phyloP scores from a whole-genome alignment of 257 asterid species.

The Solanum sejunctum region DNA sequence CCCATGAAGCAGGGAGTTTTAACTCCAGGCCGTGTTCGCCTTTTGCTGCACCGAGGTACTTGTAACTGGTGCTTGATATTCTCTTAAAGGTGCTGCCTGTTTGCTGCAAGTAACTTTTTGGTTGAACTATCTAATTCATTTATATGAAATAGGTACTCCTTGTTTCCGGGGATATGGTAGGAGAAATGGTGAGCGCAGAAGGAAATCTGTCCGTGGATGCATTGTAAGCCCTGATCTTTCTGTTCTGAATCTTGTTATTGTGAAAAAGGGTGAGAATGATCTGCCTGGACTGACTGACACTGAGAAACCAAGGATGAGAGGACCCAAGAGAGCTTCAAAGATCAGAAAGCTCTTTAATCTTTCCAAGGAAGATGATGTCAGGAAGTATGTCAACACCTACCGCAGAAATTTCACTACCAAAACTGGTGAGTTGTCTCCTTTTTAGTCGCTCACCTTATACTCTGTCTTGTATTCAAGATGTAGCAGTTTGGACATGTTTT shows the following conservation, averaged over 20 bases:
- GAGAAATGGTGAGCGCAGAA: slow-evolving; percentile 3
- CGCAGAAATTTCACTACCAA: background rate
- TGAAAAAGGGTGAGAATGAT: slow-evolving; percentile 1
- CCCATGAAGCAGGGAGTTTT: slow-evolving; percentile 2
- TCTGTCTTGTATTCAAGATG: background rate
- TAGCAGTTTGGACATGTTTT: background rate
- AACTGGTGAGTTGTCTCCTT: background rate
- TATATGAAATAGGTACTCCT: background rate
- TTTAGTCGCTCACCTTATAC: background rate
- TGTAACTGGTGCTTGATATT: background rate
- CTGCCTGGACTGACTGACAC: slow-evolving; percentile 1
- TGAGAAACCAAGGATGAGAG: slow-evolving; percentile 3
- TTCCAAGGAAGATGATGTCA: slow-evolving; percentile 1
- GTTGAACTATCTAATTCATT: background rate
- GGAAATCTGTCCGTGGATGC: slow-evolving; percentile 1
- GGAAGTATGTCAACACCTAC: background rate
- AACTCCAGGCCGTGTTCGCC: slow-evolving; percentile 1
- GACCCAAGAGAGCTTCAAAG: slow-evolving; percentile 3
- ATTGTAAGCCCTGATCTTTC: slow-evolving; percentile 1
- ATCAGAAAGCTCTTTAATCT: slow-evolving; percentile 1
- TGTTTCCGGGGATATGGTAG: background rate
- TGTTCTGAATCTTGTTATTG: background rate
- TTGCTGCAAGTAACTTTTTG: background rate
- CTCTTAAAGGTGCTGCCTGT: background rate
- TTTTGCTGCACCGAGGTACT: background rate